Percentiles rank a stretch among this genome's conserved stretches.
These are phyloP conservation scores for Obelidium mucronatum DNA, from an alignment of 192 early-diverging fungal species.

Conservation along the genomic window DNA sequence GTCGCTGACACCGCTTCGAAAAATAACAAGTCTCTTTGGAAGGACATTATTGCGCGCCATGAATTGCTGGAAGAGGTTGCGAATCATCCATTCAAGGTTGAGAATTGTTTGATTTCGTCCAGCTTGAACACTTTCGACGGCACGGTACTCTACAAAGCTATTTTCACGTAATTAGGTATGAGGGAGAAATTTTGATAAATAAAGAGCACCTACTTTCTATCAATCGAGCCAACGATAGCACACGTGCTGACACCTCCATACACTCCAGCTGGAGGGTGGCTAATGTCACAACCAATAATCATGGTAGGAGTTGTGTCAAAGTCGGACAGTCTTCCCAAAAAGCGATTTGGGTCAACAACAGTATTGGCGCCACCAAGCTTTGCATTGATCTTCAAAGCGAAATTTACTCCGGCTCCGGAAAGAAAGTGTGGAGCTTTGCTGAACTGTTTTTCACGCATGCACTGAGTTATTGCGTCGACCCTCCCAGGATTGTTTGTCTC, in stretches of 20 bases:
- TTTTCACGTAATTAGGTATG: too few species aligned
- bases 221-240: constrained; percentile 55
- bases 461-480: constrained; percentile 64
- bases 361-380: constrained; percentile 30
- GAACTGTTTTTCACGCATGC: constrained; percentile 63
- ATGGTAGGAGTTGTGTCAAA: constrained; percentile 60
- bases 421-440: too few species aligned
- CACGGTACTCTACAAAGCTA: constrained; percentile 34
- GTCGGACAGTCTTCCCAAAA: background rate
- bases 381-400: constrained; percentile 55
- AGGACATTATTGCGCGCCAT: constrained; percentile 35
- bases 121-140: constrained; percentile 42
- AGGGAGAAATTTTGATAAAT: too few species aligned
- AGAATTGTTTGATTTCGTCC: constrained; percentile 47
- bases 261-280: constrained; percentile 78
- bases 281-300: constrained; percentile 91
- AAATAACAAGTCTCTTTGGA: constrained; percentile 58
- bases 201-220: constrained; percentile 35
- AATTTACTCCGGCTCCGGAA: constrained; percentile 86
- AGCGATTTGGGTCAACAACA: background rate
- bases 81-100: constrained; percentile 46
- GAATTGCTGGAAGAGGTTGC: constrained; percentile 38
- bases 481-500: constrained; percentile 81
- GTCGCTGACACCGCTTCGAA: constrained; percentile 66
- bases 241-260: constrained; percentile 52